Evolutionary conservation across 768 basidiomycete species (phyloP).

Genomic region (Hysterangium stoloniferum): DNA sequence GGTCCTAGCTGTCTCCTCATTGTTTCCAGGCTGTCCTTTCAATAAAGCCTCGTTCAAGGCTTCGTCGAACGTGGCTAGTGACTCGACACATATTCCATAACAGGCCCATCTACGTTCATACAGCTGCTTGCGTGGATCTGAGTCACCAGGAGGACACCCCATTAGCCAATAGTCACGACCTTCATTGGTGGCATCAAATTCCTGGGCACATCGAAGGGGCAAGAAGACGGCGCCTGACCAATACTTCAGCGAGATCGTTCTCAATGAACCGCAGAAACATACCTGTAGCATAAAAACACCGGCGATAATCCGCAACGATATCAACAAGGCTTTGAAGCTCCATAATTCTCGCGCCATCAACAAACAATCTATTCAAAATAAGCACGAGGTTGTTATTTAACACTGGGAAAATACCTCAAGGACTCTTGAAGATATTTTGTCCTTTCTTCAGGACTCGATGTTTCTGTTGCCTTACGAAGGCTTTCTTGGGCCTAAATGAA

Average conservation of each 20-base stretch:
- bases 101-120: conserved; percentile 61
- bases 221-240: conserved; percentile 71
- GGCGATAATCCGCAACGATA: conserved; percentile 83
- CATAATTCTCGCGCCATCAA: conserved; percentile 78
- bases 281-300: conserved; percentile 80
- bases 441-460: conserved; percentile 62
- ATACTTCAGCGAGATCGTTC: not conserved
- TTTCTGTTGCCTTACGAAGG: conserved; percentile 81
- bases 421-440: conserved; percentile 82
- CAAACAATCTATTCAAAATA: conserved; percentile 66
- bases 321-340: conserved; percentile 80
- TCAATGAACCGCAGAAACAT: conserved; percentile 1
- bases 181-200: conserved; percentile 66
- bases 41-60: conserved; percentile 22
- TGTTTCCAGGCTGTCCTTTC: conserved; percentile 31
- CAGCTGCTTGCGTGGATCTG: conserved; percentile 50
- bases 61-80: conserved; percentile 73
- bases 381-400: too few species aligned
- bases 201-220: conserved; percentile 74
- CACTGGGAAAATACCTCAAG: too few species aligned
- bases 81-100: conserved; percentile 79
- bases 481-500: conserved; percentile 78
- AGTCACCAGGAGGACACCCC: conserved; percentile 41
- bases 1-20: conserved; percentile 64
- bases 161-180: conserved; percentile 73